phyloP scores from a whole-genome alignment of 2,329 filamentous ascomycete genomes.

The Hypoxylon sp. region DNA sequence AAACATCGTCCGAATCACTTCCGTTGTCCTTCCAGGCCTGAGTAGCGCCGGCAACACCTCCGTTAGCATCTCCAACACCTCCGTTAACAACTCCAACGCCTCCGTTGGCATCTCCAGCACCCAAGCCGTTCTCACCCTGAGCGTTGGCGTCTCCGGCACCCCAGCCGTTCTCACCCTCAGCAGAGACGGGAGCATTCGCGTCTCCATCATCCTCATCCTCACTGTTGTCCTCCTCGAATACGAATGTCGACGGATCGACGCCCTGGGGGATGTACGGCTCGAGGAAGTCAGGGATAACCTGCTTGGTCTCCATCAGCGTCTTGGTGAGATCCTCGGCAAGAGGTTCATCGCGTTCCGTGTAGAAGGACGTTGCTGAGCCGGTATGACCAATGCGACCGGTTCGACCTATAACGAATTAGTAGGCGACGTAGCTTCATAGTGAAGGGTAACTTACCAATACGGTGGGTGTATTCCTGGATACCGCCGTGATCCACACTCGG shows the following conservation, averaged over 20 bases:
- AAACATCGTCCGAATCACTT: not conserved
- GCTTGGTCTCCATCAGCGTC: conserved; percentile 82
- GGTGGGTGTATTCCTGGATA: conserved; percentile 93
- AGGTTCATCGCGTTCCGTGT: conserved; percentile 80
- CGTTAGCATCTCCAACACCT: conserved; percentile 5
- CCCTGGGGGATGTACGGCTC: conserved; percentile 72
- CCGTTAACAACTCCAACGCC: conserved; percentile 43
- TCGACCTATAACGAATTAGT: conserved; percentile 69
- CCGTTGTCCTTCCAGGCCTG: not conserved
- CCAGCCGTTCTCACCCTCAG: conserved; percentile 10
- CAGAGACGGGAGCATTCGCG: too few species aligned
- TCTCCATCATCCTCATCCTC: conserved; percentile 57
- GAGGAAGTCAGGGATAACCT: conserved; percentile 87
- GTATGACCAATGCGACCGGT: conserved; percentile 93
- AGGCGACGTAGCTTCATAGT: conserved; percentile 8
- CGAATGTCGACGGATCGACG: conserved; percentile 60
- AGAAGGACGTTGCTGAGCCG: conserved; percentile 91
- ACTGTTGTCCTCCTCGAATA: conserved; percentile 69
- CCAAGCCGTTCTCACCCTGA: conserved; percentile 9
- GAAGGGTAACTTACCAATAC: conserved; percentile 77
- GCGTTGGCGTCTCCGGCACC: conserved; percentile 37
- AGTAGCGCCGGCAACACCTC: not conserved
- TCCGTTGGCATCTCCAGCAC: conserved; percentile 44
- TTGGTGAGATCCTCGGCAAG: conserved; percentile 82
- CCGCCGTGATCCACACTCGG: conserved; percentile 82